Conservation (phyloP, 306 rosid genomes). For the Vigna radiata region DNA sequence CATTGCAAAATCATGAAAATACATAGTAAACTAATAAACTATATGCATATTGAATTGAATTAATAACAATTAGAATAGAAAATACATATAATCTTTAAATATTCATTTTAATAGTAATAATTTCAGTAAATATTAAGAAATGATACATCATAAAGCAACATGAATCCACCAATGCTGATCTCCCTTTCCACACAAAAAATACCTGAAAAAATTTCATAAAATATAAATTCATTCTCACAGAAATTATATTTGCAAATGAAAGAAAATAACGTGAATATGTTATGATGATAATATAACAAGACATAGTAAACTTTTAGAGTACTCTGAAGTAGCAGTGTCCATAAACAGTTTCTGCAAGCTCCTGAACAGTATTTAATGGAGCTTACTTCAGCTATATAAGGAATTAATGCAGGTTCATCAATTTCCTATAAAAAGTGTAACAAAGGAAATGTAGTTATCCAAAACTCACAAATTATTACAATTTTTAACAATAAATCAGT, state of each 20-base stretch:
- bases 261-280: conserved; percentile 35
- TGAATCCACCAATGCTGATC: too few relatives aligned
- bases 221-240: conserved; percentile 76
- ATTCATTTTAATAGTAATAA: too few relatives aligned
- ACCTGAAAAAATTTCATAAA: conserved; percentile 81
- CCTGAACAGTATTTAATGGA: conserved; percentile 80
- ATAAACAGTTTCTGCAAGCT: conserved; percentile 92
- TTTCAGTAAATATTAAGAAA: too few relatives aligned
- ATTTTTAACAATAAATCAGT: neutral
- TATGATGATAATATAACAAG: conserved; percentile 33
- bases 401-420: conserved; percentile 90
- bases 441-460: conserved; percentile 23
- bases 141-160: too few relatives aligned
- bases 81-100: too few relatives aligned
- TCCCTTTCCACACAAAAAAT: conserved; percentile 31
- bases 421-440: conserved; percentile 61
- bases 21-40: too few relatives aligned
- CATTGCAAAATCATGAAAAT: too few relatives aligned
- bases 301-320: conserved; percentile 49
- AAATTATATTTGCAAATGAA: conserved; percentile 73
- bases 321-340: conserved; percentile 96
- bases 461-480: conserved; percentile 4
- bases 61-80: too few relatives aligned
- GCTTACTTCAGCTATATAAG: conserved; percentile 93
- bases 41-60: too few relatives aligned